phyloP scores from a whole-genome alignment of 1,139 yeast species.

The Saccharomyces pastorianus region DNA sequence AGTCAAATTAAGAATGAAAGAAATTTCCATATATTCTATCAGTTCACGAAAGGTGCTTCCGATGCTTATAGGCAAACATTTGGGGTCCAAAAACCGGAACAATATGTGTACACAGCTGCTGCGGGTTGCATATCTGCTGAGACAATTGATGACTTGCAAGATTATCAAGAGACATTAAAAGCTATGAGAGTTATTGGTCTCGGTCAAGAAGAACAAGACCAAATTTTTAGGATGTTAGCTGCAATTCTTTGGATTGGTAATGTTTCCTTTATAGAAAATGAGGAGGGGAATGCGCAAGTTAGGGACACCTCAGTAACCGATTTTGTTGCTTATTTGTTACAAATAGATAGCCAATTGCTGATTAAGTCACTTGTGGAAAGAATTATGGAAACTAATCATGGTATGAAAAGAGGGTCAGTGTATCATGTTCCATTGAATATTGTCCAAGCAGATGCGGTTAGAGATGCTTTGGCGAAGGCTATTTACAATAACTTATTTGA shows the following conservation, averaged over 20 bases:
- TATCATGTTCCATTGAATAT: slow-evolving; percentile 90
- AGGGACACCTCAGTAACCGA: slow-evolving; percentile 84
- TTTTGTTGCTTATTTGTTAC: slow-evolving; percentile 85
- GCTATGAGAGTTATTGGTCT: slow-evolving; percentile 91
- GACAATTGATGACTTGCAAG: slow-evolving; percentile 75
- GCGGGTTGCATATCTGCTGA: slow-evolving; percentile 81
- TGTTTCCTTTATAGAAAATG: slow-evolving; percentile 75
- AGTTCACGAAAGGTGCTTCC: slow-evolving; percentile 85
- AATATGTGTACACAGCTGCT: slow-evolving; percentile 80
- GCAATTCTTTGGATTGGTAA: slow-evolving; percentile 93
- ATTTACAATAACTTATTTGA: slow-evolving; percentile 88
- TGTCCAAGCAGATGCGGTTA: slow-evolving; percentile 88
- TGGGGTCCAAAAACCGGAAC: slow-evolving; percentile 91
- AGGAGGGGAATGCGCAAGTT: slow-evolving; percentile 74
- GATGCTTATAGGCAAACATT: slow-evolving; percentile 72
- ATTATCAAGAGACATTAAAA: slow-evolving; percentile 67
- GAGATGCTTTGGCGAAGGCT: slow-evolving; percentile 94
- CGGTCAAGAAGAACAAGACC: slow-evolving; percentile 74
- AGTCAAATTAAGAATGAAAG: slow-evolving; percentile 88
- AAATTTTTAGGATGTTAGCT: slow-evolving; percentile 77
- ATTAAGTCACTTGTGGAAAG: slow-evolving; percentile 68
- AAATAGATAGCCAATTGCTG: slow-evolving; percentile 64
- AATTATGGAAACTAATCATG: slow-evolving; percentile 83
- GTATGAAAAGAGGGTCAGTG: slow-evolving; percentile 81
- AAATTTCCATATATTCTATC: slow-evolving; percentile 95